Evolutionary conservation across 2,329 filamentous ascomycete genomes (phyloP).

Genomic region (Beauveria scarabaeidicola): DNA sequence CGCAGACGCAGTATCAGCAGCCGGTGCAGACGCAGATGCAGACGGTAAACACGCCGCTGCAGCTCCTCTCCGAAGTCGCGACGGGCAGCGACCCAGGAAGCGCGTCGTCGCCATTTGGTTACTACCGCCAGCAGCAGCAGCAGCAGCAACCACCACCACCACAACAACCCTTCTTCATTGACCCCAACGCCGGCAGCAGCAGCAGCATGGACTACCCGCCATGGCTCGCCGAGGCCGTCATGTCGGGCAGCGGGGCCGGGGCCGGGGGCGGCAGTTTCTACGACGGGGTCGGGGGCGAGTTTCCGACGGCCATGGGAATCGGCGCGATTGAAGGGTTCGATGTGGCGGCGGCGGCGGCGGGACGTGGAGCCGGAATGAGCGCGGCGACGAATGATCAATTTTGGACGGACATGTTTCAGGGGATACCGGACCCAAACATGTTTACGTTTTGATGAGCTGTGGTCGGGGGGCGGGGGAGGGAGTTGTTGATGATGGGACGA

Average conservation of each 20-base stretch:
- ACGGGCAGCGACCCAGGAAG: conserved; percentile 30
- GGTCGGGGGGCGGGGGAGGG: too few species aligned
- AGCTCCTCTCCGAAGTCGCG: conserved; percentile 50
- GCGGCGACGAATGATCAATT: conserved; percentile 30
- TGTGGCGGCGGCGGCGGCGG: conserved; percentile 12
- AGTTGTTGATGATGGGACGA: too few species aligned
- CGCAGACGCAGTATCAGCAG: conserved; percentile 12
- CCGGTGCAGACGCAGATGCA: conserved; percentile 12
- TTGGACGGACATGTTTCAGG: conserved; percentile 29
- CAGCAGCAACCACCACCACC: conserved; percentile 1
- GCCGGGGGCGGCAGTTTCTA: background rate
- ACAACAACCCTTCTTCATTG: background rate
- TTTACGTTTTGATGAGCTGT: conserved; percentile 24
- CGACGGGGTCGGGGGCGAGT: background rate
- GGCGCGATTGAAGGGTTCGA: background rate
- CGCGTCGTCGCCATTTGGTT: conserved; percentile 7
- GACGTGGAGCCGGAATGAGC: background rate
- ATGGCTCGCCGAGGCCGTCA: conserved; percentile 9
- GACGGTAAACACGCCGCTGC: conserved; percentile 43
- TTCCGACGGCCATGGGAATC: conserved; percentile 1
- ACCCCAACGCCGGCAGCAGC: conserved; percentile 3
- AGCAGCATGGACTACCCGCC: background rate
- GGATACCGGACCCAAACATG: conserved; percentile 25
- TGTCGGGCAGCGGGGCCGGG: background rate
- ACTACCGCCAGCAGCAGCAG: background rate